Percentiles rank a stretch among this genome's conserved stretches.
These are phyloP conservation scores for Mycosphaerella sp. DNA, from an alignment of 2,329 filamentous ascomycete species.

Conservation along the genomic window DNA sequence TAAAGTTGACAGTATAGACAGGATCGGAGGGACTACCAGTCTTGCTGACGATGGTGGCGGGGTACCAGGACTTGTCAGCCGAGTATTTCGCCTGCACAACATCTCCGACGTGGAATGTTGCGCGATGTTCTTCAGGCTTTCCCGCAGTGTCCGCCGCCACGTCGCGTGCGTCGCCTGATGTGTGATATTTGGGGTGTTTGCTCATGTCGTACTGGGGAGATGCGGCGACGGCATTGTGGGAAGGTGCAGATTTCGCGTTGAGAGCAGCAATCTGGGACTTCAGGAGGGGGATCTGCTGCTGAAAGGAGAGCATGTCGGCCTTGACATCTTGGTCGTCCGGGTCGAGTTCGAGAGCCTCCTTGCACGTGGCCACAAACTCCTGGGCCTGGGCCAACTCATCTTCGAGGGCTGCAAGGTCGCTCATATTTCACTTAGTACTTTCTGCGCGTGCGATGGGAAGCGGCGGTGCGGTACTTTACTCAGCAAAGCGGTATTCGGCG, in stretches of 20 bases:
- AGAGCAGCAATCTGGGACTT: conserved; percentile 77
- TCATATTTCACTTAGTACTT: conserved; percentile 22
- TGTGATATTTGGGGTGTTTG: conserved; percentile 66
- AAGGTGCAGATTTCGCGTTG: conserved; percentile 36
- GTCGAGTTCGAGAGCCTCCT: conserved; percentile 42
- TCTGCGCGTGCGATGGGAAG: background rate
- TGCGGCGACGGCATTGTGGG: conserved; percentile 1
- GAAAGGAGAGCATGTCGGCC: conserved; percentile 71
- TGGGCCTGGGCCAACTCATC: conserved; percentile 60
- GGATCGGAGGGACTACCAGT: conserved; percentile 87
- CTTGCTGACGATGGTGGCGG: conserved; percentile 85
- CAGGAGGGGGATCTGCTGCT: conserved; percentile 72
- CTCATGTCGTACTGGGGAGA: conserved; percentile 30
- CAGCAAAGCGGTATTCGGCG: background rate
- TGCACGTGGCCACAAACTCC: conserved; percentile 26
- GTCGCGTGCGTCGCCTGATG: conserved; percentile 21
- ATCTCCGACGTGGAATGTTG: conserved; percentile 78
- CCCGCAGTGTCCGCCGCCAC: too few species aligned
- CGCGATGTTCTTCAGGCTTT: conserved; percentile 35
- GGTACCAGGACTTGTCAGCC: conserved; percentile 85
- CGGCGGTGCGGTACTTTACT: conserved; percentile 7
- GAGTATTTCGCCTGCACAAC: conserved; percentile 88
- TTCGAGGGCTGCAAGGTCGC: conserved; percentile 67
- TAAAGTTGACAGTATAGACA: conserved; percentile 93
- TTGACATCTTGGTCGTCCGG: conserved; percentile 73